Conservation (phyloP, 352 stramenopile genomes). For the Sclerospora graminicola region DNA sequence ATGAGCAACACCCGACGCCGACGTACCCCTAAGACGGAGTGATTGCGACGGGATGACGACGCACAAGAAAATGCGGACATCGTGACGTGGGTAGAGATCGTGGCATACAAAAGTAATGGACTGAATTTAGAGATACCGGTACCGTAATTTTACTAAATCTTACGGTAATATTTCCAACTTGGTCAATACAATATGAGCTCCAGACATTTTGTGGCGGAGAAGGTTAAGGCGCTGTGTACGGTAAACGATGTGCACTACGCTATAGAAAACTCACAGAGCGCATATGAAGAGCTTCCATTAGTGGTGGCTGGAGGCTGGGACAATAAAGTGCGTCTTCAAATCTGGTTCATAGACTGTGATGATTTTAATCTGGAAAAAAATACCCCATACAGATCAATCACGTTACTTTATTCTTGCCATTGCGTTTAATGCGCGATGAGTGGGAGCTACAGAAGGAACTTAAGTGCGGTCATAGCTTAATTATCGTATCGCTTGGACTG, state of each 20-base stretch:
- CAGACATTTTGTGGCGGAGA: conserved; percentile 8
- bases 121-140: no score
- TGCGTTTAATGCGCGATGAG: conserved; percentile 34
- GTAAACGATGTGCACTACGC: conserved; percentile 39
- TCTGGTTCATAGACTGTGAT: neutral
- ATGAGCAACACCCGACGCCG: conserved; percentile 39
- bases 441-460: conserved; percentile 36
- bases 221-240: conserved; percentile 13
- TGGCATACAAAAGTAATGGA: no score
- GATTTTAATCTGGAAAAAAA: neutral
- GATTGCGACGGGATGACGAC: conserved; percentile 8
- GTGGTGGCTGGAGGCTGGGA: conserved; percentile 50
- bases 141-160: no score
- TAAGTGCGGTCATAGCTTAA: conserved; percentile 13
- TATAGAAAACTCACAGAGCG: conserved; percentile 18
- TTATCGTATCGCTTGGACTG: neutral
- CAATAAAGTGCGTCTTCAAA: conserved; percentile 24
- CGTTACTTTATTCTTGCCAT: conserved; percentile 40
- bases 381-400: conserved; percentile 26
- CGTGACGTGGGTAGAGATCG: no score
- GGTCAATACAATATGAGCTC: neutral
- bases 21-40: conserved; percentile 55
- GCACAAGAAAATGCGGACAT: no score
- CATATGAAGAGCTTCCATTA: conserved; percentile 39
- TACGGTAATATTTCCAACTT: no score